Evolutionary conservation across 1,284 basidiomycete genomes (phyloP), one percentile per base, ranked within the genome.

Genomic region (Pyrrhoderma lamaoense): DNA sequence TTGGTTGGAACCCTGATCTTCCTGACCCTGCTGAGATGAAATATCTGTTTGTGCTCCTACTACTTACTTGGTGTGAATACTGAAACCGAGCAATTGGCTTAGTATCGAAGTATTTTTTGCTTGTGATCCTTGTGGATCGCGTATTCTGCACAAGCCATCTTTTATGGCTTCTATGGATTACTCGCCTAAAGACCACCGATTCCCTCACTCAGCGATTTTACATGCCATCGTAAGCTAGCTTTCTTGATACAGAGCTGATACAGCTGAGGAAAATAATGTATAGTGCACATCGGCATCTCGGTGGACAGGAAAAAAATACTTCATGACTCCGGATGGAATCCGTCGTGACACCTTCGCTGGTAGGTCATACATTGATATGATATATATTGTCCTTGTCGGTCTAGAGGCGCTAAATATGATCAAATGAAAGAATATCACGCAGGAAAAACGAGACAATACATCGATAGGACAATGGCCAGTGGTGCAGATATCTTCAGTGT

Each of bases 271-370:
- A 45, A 31, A 35, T 47, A 48, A 35, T 50, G 54, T 42, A 57
- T 53, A 89, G 85, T 90, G 89, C 60, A 86, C 89, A n/a, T 81
- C 82, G 40, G 82, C 88, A 14, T 89, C 87, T 34, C 78, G 88
- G 23, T 89, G 88, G 82, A 80, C 85, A 18, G 77, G 85, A 2
- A 79, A 80, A 48, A 78, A 80, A 58, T 73, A 81, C 21, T 71
- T 80, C 18, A 77, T 76, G 2, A 65, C 81, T 48, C 77, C 82
- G 3, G 85, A 89, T 62, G 86, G 86, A 39, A 80, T 78, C 21
- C 76, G 82, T 47, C 77, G 81, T 22, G 87, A 89, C 62, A 76
- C 79, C 55, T 90, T 90, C 61, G 85, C 87, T 16, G 48, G 48
- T 49, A 27, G 19, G 39, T 19, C 8, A 31, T 25, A 5, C 14